Evolutionary conservation across 1,284 basidiomycete genomes (phyloP).

Genomic region (Coniferiporia weirii): DNA sequence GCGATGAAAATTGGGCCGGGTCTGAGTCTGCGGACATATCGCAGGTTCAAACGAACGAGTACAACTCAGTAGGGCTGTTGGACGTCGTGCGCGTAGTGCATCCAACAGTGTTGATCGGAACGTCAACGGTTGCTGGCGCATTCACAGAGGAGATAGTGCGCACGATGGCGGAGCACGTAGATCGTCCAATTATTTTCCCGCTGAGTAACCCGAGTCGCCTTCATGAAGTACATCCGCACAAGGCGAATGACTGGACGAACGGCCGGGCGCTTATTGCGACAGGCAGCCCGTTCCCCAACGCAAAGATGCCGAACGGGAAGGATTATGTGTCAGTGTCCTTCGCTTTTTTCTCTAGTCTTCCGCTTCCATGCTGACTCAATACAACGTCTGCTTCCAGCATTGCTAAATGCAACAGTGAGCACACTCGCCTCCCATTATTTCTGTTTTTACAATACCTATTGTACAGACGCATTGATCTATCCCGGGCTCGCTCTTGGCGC

Average conservation of each 20-base stretch:
- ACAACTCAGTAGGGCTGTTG: slow-evolving; percentile 47
- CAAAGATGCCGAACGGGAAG: slow-evolving; percentile 62
- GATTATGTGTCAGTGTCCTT: slow-evolving; percentile 53
- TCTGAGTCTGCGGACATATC: slow-evolving; percentile 12
- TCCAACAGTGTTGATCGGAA: slow-evolving; percentile 77
- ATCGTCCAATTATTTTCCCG: slow-evolving; percentile 77
- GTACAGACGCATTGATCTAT: slow-evolving; percentile 67
- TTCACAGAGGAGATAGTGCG: slow-evolving; percentile 74
- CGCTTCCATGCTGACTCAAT: not conserved
- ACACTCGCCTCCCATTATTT: not conserved
- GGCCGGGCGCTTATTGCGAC: slow-evolving; percentile 76
- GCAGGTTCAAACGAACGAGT: slow-evolving; percentile 35
- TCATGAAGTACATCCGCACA: slow-evolving; percentile 70
- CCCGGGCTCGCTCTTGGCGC: slow-evolving; percentile 75
- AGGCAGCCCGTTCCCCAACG: slow-evolving; percentile 76
- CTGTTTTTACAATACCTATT: not conserved
- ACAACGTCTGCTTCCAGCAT: slow-evolving; percentile 35
- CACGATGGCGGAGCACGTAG: slow-evolving; percentile 63
- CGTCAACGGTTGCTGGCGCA: slow-evolving; percentile 74
- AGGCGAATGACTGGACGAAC: slow-evolving; percentile 71
- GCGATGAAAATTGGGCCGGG: slow-evolving; percentile 44
- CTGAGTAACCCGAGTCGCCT: slow-evolving; percentile 78
- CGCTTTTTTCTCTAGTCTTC: not conserved
- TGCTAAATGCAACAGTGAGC: slow-evolving; percentile 68
- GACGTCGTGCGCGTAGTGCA: slow-evolving; percentile 66